These are phyloP conservation scores for Inga leiocalycina DNA, from an alignment of 306 rosid genomes.

Conservation along the genomic window DNA sequence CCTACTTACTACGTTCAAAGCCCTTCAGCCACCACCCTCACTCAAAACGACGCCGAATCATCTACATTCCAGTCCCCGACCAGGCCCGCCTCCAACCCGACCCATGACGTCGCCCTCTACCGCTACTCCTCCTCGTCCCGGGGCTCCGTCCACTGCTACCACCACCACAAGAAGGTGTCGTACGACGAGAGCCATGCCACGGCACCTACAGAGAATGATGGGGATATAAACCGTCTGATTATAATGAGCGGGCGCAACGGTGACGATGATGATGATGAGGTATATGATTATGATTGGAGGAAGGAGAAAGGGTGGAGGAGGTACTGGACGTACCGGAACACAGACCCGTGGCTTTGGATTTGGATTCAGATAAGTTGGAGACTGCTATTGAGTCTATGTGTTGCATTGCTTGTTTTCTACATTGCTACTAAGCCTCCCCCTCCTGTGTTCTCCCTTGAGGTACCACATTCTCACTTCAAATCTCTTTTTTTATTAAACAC, in stretches of 20 bases:
- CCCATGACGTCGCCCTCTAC: slow-evolving; percentile 48
- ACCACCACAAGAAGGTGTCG: slow-evolving; percentile 64
- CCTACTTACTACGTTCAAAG: slow-evolving; percentile 80
- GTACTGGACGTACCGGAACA: slow-evolving; percentile 51
- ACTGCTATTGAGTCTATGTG: slow-evolving; percentile 56
- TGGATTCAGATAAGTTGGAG: slow-evolving; percentile 83
- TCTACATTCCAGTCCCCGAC: slow-evolving; percentile 54
- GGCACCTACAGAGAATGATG: slow-evolving; percentile 45
- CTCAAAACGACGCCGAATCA: slow-evolving; percentile 48
- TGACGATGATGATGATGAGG: slow-evolving; percentile 26
- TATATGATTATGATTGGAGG: slow-evolving; percentile 42
- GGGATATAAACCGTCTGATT: slow-evolving; percentile 38
- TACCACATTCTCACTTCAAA: slow-evolving; percentile 1
- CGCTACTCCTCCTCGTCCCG: slow-evolving; percentile 64
- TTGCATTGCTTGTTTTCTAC: slow-evolving; percentile 87
- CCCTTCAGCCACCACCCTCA: slow-evolving; percentile 62
- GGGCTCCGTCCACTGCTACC: slow-evolving; percentile 66
- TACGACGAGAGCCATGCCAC: slow-evolving; percentile 61
- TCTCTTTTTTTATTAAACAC: neutral
- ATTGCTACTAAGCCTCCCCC: slow-evolving; percentile 77
- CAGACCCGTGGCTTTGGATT: slow-evolving; percentile 77
- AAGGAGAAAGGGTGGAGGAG: slow-evolving; percentile 58
- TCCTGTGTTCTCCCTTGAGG: slow-evolving; percentile 75
- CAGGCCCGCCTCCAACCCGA: slow-evolving; percentile 36
- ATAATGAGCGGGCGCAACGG: neutral